These are phyloP conservation scores for Microascus cirrosus DNA, from an alignment of 2,329 filamentous ascomycete species.

Conservation along the genomic window DNA sequence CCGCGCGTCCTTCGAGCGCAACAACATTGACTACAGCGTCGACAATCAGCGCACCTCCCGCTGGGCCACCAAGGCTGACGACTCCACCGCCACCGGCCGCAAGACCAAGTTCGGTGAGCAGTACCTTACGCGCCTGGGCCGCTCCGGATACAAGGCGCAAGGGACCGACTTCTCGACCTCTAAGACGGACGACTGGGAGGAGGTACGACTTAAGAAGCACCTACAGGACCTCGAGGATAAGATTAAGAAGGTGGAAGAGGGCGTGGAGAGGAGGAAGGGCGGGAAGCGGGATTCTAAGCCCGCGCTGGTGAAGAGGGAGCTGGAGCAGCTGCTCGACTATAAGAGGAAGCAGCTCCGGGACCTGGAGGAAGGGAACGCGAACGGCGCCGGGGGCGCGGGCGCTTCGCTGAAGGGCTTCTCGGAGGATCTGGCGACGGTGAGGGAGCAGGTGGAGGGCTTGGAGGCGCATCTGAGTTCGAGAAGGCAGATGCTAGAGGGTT, in stretches of 20 bases:
- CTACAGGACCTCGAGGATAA: conserved; percentile 81
- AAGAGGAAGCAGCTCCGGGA: conserved; percentile 74
- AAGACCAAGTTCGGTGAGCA: conserved; percentile 98
- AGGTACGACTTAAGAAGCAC: conserved; percentile 88
- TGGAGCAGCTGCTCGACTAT: conserved; percentile 90
- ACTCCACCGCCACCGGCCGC: conserved; percentile 71
- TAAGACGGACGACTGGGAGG: conserved; percentile 93
- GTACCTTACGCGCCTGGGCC: conserved; percentile 83
- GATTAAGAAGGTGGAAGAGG: conserved; percentile 69
- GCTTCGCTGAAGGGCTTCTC: conserved; percentile 65
- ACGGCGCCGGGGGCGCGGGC: conserved; percentile 52
- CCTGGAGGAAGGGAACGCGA: conserved; percentile 60
- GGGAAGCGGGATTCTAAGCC: conserved; percentile 69
- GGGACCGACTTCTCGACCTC: conserved; percentile 86
- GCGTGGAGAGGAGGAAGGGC: conserved; percentile 51
- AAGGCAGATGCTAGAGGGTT: conserved; percentile 62
- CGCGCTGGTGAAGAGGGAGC: conserved; percentile 83
- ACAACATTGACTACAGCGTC: conserved; percentile 91
- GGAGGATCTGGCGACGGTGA: conserved; percentile 83
- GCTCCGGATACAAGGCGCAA: conserved; percentile 65
- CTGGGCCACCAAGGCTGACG: conserved; percentile 71
- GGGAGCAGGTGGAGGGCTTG: conserved; percentile 85
- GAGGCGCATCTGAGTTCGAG: conserved; percentile 71
- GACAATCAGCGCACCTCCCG: conserved; percentile 63
- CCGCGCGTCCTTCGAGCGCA: conserved; percentile 83